A percentile compares a stretch with the other conserved stretches of the same genome.
These are phyloP conservation scores for Polyporus arcularius DNA, from an alignment of 768 basidiomycete genomes.

Conservation along the genomic window DNA sequence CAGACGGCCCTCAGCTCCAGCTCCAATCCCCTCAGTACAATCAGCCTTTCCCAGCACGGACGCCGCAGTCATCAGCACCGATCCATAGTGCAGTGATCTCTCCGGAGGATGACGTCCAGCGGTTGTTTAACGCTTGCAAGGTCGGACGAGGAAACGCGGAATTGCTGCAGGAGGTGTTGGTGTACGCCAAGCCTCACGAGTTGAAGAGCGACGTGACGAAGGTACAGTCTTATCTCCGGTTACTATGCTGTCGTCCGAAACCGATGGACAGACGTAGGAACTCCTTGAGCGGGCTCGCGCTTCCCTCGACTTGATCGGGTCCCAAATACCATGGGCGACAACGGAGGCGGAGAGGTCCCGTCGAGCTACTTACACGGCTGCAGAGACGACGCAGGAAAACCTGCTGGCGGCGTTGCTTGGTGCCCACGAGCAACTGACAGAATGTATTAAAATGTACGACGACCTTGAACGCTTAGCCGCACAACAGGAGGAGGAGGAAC, in stretches of 20 bases:
- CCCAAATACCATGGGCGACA: conserved; percentile 92
- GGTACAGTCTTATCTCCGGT: conserved; percentile 25
- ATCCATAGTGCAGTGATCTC: conserved; percentile 14
- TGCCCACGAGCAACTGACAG: conserved; percentile 69
- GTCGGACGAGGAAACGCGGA: conserved; percentile 79
- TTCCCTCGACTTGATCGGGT: conserved; percentile 80
- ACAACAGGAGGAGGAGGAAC: conserved; percentile 44
- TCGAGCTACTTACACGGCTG: background rate
- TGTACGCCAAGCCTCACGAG: conserved; percentile 68
- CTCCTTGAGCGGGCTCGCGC: conserved; percentile 73
- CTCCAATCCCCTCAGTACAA: conserved; percentile 6
- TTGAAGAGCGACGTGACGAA: conserved; percentile 40
- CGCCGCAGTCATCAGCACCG: background rate
- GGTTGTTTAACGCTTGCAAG: conserved; percentile 80
- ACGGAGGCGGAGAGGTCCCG: conserved; percentile 76
- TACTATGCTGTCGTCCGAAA: no score
- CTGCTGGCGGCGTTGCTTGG: conserved; percentile 71
- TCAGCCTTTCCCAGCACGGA: background rate
- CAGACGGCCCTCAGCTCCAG: conserved; percentile 14
- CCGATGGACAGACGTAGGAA: conserved; percentile 53
- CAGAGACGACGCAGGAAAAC: conserved; percentile 64
- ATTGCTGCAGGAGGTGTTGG: conserved; percentile 70
- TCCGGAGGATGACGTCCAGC: conserved; percentile 75
- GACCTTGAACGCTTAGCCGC: conserved; percentile 66
- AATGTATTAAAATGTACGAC: conserved; percentile 71